Conservation (phyloP, 208 protist genomes). For the Porcisia hertigi region DNA sequence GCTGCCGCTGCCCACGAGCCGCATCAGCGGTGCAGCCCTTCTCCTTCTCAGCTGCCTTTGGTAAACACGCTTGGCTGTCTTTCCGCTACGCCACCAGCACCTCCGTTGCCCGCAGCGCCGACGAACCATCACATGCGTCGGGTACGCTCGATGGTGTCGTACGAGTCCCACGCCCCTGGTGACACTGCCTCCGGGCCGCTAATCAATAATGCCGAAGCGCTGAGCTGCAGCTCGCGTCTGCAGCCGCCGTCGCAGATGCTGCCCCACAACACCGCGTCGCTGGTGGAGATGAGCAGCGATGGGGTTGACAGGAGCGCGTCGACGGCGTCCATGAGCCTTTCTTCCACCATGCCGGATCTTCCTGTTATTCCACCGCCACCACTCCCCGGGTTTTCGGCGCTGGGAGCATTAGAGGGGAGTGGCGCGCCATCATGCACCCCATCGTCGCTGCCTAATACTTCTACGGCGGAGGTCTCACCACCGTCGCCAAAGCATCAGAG, state of each 20-base stretch:
- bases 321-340: slow-evolving; percentile 11
- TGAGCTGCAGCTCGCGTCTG: not conserved
- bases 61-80: not conserved
- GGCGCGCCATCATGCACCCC: not conserved
- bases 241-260: slow-evolving; percentile 1
- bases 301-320: not conserved
- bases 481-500: not conserved
- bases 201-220: not conserved
- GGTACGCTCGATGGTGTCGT: slow-evolving; percentile 1
- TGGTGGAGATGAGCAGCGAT: not conserved
- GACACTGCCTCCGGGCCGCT: not conserved
- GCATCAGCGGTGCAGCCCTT: not conserved
- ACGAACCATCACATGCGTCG: slow-evolving; percentile 16
- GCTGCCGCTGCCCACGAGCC: not conserved
- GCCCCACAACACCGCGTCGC: not conserved
- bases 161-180: slow-evolving; percentile 1
- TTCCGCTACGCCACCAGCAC: not conserved
- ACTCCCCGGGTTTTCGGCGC: not conserved
- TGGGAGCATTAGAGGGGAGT: not conserved
- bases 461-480: not conserved
- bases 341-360: slow-evolving; percentile 31
- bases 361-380: slow-evolving; percentile 11
- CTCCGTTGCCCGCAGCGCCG: slow-evolving; percentile 23
- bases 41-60: slow-evolving; percentile 9
- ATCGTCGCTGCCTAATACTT: not conserved